phyloP scores from a whole-genome alignment of 768 basidiomycete genomes.

The Leccinum pellstonianum region DNA sequence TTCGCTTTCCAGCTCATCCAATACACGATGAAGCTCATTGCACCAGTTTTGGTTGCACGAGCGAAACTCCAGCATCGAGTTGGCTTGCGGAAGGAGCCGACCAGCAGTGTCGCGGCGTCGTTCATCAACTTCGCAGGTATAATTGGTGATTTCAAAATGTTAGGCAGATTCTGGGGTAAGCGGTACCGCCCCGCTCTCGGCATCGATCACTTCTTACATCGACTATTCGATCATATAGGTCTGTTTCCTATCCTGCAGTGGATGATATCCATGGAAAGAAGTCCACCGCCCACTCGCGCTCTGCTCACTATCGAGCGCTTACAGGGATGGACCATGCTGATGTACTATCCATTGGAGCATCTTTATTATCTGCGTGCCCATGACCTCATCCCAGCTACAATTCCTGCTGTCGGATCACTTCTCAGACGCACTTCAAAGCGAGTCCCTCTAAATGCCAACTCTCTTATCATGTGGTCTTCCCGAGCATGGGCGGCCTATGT shows the following conservation, averaged over 20 bases:
- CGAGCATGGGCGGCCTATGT: constrained; percentile 84
- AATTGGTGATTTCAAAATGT: constrained; percentile 65
- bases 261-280: constrained; percentile 74
- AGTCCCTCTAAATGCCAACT: constrained; percentile 45
- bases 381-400: constrained; percentile 55
- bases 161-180: constrained; percentile 82
- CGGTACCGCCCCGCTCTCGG: neutral
- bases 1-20: constrained; percentile 57
- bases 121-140: constrained; percentile 53
- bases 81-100: constrained; percentile 53
- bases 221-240: constrained; percentile 41
- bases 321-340: constrained; percentile 72
- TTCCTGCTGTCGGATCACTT: constrained; percentile 46
- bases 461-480: constrained; percentile 66
- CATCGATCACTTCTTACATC: neutral
- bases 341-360: constrained; percentile 79
- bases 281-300: constrained; percentile 63
- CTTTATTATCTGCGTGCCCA: constrained; percentile 64
- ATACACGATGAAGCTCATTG: constrained; percentile 68
- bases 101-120: constrained; percentile 52
- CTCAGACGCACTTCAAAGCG: constrained; percentile 42
- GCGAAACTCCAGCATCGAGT: constrained; percentile 67
- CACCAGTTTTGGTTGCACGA: constrained; percentile 63
- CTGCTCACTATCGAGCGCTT: constrained; percentile 76
- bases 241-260: constrained; percentile 79